Base-by-base conservation (phyloP, 75 land plant genomes). In the Pinus tabuliformis region DNA sequence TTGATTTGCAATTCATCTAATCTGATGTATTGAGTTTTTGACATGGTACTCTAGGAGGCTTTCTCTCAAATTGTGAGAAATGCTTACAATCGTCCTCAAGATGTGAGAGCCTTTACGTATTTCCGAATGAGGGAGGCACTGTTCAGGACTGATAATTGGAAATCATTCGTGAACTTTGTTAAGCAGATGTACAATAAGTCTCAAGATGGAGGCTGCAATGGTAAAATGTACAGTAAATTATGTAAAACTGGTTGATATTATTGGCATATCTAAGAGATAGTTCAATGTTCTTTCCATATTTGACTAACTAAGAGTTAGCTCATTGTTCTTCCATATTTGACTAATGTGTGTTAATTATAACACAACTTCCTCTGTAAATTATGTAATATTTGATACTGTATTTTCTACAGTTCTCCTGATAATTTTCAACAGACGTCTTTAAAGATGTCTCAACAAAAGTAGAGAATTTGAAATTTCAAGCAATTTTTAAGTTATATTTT, bases 101-200 rank as follows among this genome's bases (percentile, higher is more conserved):
- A 58, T 37, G 72, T 83, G 81, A 59, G 78, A 81, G 76, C 78
- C 30, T 86, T 83, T 65, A 86, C 85, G 57, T 83, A 54, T 81
- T 76, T 83, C 37, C 70, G 85, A 62, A 75, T 85, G 85, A 78
- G 57, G 62, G 78, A 78, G 28, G 18, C 65, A 24, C 66, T 81
- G n/a, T 81, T 84, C 65, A 20, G 73, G 59, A 60, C 56, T 73
- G 83, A 81, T 49, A 84, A 84, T 59, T 84, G 86, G 86, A 75
- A 62, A 58, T 72, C 64, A 58, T 84, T 84, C 54, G 84, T 82
- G 24, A 84, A 60, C 26, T 81, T 84, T 84, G 84, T 84, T 36
- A 82, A 72, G 74, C 72, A 39, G 76, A 84, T 84, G 84, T 72
- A 75, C 72, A 63, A 30, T 37, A 60, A 75, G 76, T 75, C 77